phyloP scores from a whole-genome alignment of 148 eudicot genomes.

The Cornus suecica region DNA sequence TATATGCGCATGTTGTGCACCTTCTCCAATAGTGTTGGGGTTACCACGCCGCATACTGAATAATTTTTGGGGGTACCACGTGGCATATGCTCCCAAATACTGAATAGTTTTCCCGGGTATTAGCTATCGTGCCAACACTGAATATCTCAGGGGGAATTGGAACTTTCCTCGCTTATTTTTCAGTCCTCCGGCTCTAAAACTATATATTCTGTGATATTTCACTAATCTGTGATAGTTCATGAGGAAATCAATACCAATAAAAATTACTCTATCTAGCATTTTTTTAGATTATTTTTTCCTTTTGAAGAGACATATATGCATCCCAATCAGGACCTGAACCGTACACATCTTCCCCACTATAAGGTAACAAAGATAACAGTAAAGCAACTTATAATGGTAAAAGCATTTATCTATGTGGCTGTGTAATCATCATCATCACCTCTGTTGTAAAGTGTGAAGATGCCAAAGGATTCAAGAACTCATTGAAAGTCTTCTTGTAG shows the following conservation, averaged over 20 bases:
- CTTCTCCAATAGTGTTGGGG: no score
- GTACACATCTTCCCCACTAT: not conserved
- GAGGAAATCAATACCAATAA: not conserved
- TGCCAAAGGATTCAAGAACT: conserved; percentile 89
- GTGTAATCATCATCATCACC: conserved; percentile 35
- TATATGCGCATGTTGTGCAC: no score
- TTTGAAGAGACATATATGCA: no score
- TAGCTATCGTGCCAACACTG: not conserved
- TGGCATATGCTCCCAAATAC: no score
- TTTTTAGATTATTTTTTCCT: no score
- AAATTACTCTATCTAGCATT: no score
- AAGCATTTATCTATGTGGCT: not conserved
- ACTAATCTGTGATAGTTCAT: not conserved
- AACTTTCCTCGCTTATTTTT: not conserved
- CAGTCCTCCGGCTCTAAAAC: not conserved
- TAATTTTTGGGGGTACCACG: no score
- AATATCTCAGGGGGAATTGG: not conserved
- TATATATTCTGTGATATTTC: not conserved
- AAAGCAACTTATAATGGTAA: not conserved
- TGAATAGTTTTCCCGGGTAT: no score
- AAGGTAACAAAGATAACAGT: not conserved
- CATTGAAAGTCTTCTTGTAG: conserved; percentile 82
- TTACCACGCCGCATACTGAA: no score
- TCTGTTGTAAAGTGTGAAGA: conserved; percentile 96
- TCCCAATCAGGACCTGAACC: not conserved